Conservation (phyloP, 208 protist species). For the Jaenimonas drosophilae region DNA sequence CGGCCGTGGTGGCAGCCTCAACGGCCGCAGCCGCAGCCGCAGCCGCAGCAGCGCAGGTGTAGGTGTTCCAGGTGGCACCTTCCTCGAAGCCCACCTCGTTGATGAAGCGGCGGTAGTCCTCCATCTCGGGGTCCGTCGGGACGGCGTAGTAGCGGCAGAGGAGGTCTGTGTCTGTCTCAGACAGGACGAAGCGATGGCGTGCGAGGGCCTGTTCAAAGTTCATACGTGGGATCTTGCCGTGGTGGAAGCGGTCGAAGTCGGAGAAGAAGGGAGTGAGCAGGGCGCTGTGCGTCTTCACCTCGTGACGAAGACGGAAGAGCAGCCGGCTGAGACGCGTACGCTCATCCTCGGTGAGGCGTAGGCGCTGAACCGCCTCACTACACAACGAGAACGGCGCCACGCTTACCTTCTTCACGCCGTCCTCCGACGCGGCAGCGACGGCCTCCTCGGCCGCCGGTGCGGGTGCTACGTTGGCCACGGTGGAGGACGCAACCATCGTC, state of each 20-base stretch:
- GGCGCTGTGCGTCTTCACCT: slow-evolving; percentile 47
- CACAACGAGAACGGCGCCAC: too few relatives aligned
- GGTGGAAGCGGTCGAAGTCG: slow-evolving; percentile 73
- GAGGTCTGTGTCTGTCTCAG: slow-evolving; percentile 18
- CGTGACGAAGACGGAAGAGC: slow-evolving; percentile 36
- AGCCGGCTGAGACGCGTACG: slow-evolving; percentile 13
- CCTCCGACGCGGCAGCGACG: slow-evolving; percentile 1
- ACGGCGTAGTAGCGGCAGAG: slow-evolving; percentile 40
- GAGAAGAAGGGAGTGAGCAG: slow-evolving; percentile 78
- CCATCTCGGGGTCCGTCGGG: slow-evolving; percentile 19
- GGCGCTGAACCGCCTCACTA: too few relatives aligned
- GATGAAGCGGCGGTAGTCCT: slow-evolving; percentile 67
- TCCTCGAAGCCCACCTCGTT: slow-evolving; percentile 46
- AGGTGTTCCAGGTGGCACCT: slow-evolving; percentile 1
- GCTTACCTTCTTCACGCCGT: not conserved
- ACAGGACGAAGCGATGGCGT: slow-evolving; percentile 52
- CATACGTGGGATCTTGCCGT: slow-evolving; percentile 42
- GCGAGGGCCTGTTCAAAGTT: slow-evolving; percentile 60
- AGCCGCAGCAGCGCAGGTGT: not conserved
- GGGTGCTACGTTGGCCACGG: not conserved
- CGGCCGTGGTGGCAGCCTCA: slow-evolving; percentile 6
- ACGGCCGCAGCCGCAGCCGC: slow-evolving; percentile 1
- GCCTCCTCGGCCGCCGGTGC: not conserved
- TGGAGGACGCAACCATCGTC: slow-evolving; percentile 6
- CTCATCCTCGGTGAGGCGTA: slow-evolving; percentile 14